Evolutionary conservation across 331 rosid genomes (phyloP).

Genomic region (Quercus phellos): DNA sequence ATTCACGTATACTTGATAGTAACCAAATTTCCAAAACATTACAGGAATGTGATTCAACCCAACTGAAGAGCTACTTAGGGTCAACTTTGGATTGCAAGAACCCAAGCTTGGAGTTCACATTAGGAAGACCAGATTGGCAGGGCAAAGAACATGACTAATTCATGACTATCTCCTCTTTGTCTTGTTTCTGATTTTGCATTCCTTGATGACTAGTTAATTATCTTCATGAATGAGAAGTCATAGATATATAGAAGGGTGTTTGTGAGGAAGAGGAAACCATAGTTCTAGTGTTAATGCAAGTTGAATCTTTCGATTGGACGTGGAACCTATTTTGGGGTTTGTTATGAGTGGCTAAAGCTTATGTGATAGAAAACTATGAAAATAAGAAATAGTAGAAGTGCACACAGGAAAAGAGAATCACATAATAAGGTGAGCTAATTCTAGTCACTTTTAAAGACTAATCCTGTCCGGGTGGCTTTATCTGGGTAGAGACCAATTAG

Average conservation of each 20-base stretch:
- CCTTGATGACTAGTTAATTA: neutral
- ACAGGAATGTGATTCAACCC: conserved; percentile 73
- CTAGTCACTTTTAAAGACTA: neutral
- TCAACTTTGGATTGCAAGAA: conserved; percentile 60
- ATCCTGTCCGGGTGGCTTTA: neutral
- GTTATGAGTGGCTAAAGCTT: neutral
- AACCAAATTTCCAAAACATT: neutral
- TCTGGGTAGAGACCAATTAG: neutral
- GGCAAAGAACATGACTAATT: conserved; percentile 52
- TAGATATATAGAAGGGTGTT: neutral
- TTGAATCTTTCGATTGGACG: neutral
- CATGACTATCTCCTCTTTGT: neutral
- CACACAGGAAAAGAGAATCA: neutral
- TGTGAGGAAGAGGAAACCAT: neutral
- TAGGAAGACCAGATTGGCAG: conserved; percentile 92
- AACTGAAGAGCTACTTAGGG: conserved; percentile 44
- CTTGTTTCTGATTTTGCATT: neutral
- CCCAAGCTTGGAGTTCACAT: conserved; percentile 89
- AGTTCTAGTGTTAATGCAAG: neutral
- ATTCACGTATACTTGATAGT: neutral
- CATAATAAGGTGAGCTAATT: neutral
- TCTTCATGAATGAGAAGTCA: neutral
- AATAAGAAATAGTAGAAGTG: neutral
- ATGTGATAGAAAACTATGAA: neutral
- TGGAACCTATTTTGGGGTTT: neutral